Base-by-base conservation (phyloP, 768 basidiomycete species). In the Boletales sp. region DNA sequence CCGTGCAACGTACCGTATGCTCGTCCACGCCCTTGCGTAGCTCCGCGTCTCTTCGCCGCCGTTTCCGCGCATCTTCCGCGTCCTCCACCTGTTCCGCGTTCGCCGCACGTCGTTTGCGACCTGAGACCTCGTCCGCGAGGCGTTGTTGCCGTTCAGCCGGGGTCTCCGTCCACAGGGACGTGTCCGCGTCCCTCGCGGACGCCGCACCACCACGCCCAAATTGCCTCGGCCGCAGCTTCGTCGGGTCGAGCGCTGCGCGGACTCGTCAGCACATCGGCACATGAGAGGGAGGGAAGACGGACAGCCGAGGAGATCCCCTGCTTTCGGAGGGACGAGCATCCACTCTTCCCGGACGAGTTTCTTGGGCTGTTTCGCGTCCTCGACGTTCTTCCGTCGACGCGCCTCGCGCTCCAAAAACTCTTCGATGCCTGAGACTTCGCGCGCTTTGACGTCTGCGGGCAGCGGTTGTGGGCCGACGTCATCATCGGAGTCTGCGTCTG, bases 291-390 rank as follows among this genome's bases (percentile, higher is more conserved):
- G 31, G n/a, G 24, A 21, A 43, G 15, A 79, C 87, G 54, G 58
- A 94, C 92, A 85, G 41, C 79, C 80, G 5, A 94, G 74, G 12
- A 95, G 68, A 53, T 89, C 88, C 2, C 88, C 84, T 2, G 84
- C 80, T 17, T 86, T 82, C 0, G 97, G 95, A 2, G 95, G 95
- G 1, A 88, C 87, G 40, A 98, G 77, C 97, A 99, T 99, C 97
- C 97, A 99, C 66, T 94, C 94, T 17, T 97, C 91, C 38, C 97
- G 82, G 66, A 91, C 73, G 35, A 83, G 72, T 35, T 79, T 78
- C 66, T 92, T 93, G 11, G 89, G 89, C 58, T 87, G 85, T 11
- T 75, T 70, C 2, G 84, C 87, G 73, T 89, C 92, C 82, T 92
- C 87, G 30, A 83, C 73, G 51, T 82, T 74, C 58, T 87, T 84